Evolutionary conservation across 371 early-diverging fungal genomes (phyloP).

Genomic region (Actinomucor elegans): DNA sequence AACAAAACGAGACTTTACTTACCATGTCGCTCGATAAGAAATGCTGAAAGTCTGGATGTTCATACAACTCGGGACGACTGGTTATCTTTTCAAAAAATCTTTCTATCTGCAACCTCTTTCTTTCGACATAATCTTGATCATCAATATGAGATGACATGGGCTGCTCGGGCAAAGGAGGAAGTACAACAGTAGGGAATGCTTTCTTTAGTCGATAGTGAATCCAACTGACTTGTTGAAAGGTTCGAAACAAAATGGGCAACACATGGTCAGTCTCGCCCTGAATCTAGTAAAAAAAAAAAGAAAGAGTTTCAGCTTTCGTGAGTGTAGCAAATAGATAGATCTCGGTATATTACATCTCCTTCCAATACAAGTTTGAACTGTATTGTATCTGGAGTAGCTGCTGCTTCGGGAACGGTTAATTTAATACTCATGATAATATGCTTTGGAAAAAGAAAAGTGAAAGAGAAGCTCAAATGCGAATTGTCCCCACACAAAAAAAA

Average conservation of each 20-base stretch:
- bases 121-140: slow-evolving; percentile 64
- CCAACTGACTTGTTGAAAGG: slow-evolving; percentile 64
- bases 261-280: slow-evolving; percentile 13
- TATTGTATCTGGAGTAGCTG: slow-evolving; percentile 61
- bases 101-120: slow-evolving; percentile 56
- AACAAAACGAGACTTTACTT: slow-evolving; percentile 1
- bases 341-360: slow-evolving; percentile 31
- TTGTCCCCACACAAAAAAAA: too few relatives aligned
- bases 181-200: slow-evolving; percentile 40
- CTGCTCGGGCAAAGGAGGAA: slow-evolving; percentile 61
- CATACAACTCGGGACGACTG: slow-evolving; percentile 37
- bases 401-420: slow-evolving; percentile 56
- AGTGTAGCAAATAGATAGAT: too few relatives aligned
- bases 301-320: too few relatives aligned
- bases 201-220: slow-evolving; percentile 47
- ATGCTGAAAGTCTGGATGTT: slow-evolving; percentile 46
- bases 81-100: slow-evolving; percentile 53
- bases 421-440: slow-evolving; percentile 1
- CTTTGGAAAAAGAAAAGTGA: neutral
- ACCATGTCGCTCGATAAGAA: slow-evolving; percentile 67
- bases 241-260: slow-evolving; percentile 47
- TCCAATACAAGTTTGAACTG: slow-evolving; percentile 58
- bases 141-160: slow-evolving; percentile 47
- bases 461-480: too few relatives aligned
- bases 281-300: too few relatives aligned